Conservation (phyloP, 2,329 filamentous ascomycete species). For the Xylariaceae sp. region DNA sequence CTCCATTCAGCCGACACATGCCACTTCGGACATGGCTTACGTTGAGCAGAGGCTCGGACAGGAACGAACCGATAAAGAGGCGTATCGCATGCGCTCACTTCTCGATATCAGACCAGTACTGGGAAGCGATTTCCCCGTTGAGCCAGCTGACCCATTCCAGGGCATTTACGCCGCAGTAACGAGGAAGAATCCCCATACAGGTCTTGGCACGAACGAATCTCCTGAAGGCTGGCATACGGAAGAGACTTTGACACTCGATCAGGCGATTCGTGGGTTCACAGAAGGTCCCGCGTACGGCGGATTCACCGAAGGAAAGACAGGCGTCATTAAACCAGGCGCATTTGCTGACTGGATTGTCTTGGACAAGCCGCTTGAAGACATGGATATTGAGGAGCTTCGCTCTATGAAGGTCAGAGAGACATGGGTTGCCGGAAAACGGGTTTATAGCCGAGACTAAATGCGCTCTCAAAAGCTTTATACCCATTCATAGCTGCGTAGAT, state of each 20-base stretch:
- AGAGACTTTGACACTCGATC: constrained; percentile 52
- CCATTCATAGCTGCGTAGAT: neutral
- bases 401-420: constrained; percentile 57
- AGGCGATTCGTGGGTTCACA: constrained; percentile 60
- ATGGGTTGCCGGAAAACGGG: constrained; percentile 57
- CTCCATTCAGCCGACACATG: constrained; percentile 66
- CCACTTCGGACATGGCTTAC: constrained; percentile 66
- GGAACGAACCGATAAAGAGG: constrained; percentile 48
- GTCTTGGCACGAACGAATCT: constrained; percentile 43
- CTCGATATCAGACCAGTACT: constrained; percentile 51
- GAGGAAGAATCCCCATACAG: constrained; percentile 53
- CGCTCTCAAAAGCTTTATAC: neutral
- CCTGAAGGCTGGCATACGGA: constrained; percentile 52
- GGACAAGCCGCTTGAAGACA: constrained; percentile 48
- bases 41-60: constrained; percentile 55
- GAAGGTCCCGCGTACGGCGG: constrained; percentile 52
- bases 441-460: constrained; percentile 34
- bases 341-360: constrained; percentile 69
- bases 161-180: constrained; percentile 65
- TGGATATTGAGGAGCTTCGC: constrained; percentile 49
- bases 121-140: constrained; percentile 67
- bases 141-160: constrained; percentile 61
- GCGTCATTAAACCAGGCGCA: constrained; percentile 53
- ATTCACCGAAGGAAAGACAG: constrained; percentile 54
- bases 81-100: constrained; percentile 62